These are phyloP conservation scores for Cucurbita pepo DNA, from an alignment of 306 rosid species.

Conservation along the genomic window DNA sequence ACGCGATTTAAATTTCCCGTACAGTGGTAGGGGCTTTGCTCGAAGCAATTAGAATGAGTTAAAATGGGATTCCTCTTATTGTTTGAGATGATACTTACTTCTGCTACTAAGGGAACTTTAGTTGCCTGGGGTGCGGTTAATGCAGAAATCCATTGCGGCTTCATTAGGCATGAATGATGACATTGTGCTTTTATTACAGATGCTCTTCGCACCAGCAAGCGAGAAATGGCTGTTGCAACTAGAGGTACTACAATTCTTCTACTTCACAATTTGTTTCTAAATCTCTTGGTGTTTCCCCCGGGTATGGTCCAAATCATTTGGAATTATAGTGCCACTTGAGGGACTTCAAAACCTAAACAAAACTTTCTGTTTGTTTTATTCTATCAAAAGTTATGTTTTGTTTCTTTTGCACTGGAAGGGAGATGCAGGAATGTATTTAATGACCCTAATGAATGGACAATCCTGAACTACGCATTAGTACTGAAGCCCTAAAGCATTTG, in stretches of 20 bases:
- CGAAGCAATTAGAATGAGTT: not conserved
- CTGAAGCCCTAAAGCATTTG: not conserved
- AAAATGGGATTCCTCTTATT: not conserved
- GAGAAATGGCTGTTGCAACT: slow-evolving; percentile 88
- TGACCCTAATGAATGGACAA: not conserved
- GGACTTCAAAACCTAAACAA: too few relatives aligned
- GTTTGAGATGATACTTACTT: not conserved
- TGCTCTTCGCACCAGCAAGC: slow-evolving; percentile 82
- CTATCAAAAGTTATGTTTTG: too few relatives aligned
- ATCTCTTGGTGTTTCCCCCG: not conserved
- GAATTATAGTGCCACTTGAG: too few relatives aligned
- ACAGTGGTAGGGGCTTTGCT: not conserved
- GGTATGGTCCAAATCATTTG: too few relatives aligned
- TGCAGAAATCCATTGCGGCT: not conserved
- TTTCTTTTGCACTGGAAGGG: not conserved
- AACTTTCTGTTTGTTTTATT: too few relatives aligned
- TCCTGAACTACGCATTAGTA: not conserved
- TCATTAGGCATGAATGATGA: not conserved
- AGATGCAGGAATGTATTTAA: not conserved
- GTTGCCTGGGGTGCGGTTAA: not conserved
- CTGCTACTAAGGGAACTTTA: not conserved
- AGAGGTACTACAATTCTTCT: slow-evolving; percentile 36
- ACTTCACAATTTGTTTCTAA: not conserved
- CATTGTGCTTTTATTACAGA: slow-evolving; percentile 30
- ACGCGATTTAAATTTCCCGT: not conserved